Evolutionary conservation across 1,139 yeast genomes (phyloP), one percentile per base, ranked within the genome.

Genomic region (Scheffersomyces titani): DNA sequence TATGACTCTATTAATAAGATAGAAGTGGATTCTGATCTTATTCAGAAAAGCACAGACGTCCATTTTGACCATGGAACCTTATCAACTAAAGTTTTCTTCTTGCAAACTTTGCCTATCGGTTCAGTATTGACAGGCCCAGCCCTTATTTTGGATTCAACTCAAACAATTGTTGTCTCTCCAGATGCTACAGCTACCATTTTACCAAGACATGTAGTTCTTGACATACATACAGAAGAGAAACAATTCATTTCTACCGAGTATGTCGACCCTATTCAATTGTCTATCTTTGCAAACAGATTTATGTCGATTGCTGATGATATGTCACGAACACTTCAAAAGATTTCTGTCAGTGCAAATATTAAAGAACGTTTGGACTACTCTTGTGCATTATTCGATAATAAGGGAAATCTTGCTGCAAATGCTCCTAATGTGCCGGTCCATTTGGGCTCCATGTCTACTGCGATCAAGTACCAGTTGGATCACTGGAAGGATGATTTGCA

Each of bases 341-440:
- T 55, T 13, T 55, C 69, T 18, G 73, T 71, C 30, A 61, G 68
- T 51, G 66, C 67, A 13, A 64, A 66, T 51, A 66, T 63, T 50
- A 63, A 63, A 50, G 72, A 69, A 50, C 61, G 71, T 36, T 63
- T 73, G 44, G 74, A 71, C 49, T 69, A 59, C 53, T 80, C 81
- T 58, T 74, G 81, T 51, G 69, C 68, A 19, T 51, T 65, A 6
- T 65, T 66, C 44, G 69, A 65, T 53, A 54, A 54, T 49, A 55
- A 61, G 40, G 70, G 70, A 18, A 63, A 65, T 50, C 57, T 66
- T 47, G 58, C 62, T 55, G 70, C 69, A 7, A 66, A 66, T 54
- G 68, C 70, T n/a, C 70, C 70, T 2, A 62, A 63, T 52, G 68
- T 65, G 19, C 70, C 70, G 4, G 68, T 63, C 36, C 70, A 66